Percentiles rank a stretch among this genome's conserved stretches.
Conservation (phyloP, 83 land plant genomes). For the Picea mariana region DNA sequence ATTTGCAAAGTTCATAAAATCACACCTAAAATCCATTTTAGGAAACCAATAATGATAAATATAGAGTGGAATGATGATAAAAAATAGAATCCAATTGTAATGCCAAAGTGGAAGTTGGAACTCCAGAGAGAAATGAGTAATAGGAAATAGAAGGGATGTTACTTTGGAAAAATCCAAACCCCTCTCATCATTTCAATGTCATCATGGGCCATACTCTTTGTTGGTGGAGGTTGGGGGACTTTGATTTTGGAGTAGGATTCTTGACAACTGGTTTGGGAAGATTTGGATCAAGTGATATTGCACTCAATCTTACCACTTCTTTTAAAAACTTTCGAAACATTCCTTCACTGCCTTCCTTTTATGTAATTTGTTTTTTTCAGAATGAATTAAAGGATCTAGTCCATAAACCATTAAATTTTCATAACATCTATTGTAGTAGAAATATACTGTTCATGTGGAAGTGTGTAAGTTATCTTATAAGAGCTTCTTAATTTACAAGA, state of each 20-base stretch:
- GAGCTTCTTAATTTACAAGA: slow-evolving; percentile 51
- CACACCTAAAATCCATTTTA: slow-evolving; percentile 47
- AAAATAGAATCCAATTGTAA: not conserved
- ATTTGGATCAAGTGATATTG: slow-evolving; percentile 68
- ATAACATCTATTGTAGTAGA: slow-evolving; percentile 60
- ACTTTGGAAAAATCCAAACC: too few species aligned
- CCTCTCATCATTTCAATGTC: too few species aligned
- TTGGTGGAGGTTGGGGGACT: not conserved
- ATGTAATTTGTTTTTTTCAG: slow-evolving; percentile 42
- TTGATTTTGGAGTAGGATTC: slow-evolving; percentile 21
- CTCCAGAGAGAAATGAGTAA: not conserved
- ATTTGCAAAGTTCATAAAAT: slow-evolving; percentile 72
- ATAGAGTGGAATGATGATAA: not conserved
- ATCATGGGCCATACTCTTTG: too few species aligned
- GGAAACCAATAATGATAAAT: not conserved
- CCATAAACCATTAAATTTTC: slow-evolving; percentile 58
- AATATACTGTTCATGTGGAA: slow-evolving; percentile 50
- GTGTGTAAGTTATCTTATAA: slow-evolving; percentile 5
- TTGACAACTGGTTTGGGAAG: slow-evolving; percentile 59
- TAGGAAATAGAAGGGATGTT: too few species aligned
- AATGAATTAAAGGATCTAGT: slow-evolving; percentile 55
- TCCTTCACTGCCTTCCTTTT: slow-evolving; percentile 40
- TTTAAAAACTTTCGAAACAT: slow-evolving; percentile 57
- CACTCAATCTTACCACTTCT: slow-evolving; percentile 62
- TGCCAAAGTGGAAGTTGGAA: not conserved